Evolutionary conservation across 352 stramenopile species (phyloP).

Genomic region (Phytophthora pistaciae): DNA sequence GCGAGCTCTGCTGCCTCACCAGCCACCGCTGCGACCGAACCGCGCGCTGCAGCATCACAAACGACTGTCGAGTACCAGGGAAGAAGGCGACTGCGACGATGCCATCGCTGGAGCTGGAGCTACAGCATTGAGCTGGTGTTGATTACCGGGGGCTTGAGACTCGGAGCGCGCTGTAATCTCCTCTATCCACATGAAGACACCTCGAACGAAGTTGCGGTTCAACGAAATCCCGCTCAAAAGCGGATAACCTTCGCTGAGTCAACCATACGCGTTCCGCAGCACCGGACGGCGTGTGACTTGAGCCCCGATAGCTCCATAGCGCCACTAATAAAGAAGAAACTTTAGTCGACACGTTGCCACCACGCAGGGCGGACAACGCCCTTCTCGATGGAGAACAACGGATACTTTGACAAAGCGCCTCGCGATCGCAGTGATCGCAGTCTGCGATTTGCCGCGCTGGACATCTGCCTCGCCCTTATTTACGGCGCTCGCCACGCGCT

Average conservation of each 20-base stretch:
- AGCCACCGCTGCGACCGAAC: constrained; percentile 26
- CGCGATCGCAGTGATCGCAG: neutral
- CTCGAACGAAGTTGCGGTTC: neutral
- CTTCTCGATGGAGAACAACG: neutral
- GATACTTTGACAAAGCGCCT: neutral
- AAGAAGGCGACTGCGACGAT: neutral
- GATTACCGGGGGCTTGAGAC: constrained; percentile 14
- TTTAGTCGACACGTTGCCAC: neutral
- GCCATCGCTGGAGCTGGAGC: neutral
- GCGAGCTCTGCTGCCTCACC: constrained; percentile 23
- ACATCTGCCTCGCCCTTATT: constrained; percentile 10
- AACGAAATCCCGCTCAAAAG: neutral
- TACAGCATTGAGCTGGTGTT: neutral
- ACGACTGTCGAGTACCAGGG: neutral
- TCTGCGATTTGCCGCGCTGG: constrained; percentile 9
- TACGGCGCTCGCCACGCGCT: neutral
- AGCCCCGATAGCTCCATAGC: neutral
- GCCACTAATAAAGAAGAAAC: neutral
- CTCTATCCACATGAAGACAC: neutral
- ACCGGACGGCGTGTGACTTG: neutral
- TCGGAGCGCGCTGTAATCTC: constrained; percentile 8
- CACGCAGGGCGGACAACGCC: neutral
- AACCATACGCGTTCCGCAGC: neutral
- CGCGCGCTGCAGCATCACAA: constrained; percentile 10
- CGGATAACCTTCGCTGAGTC: neutral